phyloP scores from a whole-genome alignment of 2,329 filamentous ascomycete species.

The Fusarium temperatum region DNA sequence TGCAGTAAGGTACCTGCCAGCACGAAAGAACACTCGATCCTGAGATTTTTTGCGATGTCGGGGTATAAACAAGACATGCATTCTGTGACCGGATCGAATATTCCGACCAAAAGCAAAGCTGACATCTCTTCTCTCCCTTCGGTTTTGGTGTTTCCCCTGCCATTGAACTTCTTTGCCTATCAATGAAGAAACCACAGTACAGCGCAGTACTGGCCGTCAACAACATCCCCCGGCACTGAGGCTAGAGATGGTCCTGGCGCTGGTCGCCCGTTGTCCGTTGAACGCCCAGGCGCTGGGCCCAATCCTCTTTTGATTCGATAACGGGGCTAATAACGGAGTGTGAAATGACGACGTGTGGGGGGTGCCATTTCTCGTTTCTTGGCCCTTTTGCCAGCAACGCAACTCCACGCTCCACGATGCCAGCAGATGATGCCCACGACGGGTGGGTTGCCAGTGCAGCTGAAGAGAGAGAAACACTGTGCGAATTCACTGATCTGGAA shows the following conservation, averaged over 20 bases:
- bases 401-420: slow-evolving; percentile 26
- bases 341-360: slow-evolving; percentile 45
- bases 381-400: slow-evolving; percentile 33
- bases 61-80: slow-evolving; percentile 15
- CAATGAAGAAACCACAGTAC: not conserved
- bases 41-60: not conserved
- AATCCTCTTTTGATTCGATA: slow-evolving; percentile 42
- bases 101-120: slow-evolving; percentile 1
- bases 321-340: slow-evolving; percentile 41
- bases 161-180: not conserved
- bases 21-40: not conserved
- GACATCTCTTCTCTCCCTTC: not conserved
- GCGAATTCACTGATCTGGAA: slow-evolving; percentile 20
- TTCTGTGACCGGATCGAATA: slow-evolving; percentile 7
- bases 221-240: slow-evolving; percentile 5
- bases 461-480: slow-evolving; percentile 33
- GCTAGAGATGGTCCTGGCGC: slow-evolving; percentile 21
- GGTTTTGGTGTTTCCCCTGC: not conserved
- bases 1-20: slow-evolving; percentile 11
- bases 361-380: slow-evolving; percentile 35
- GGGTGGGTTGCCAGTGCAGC: slow-evolving; percentile 43
- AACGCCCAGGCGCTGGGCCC: slow-evolving; percentile 32
- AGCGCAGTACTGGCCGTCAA: not conserved
- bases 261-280: slow-evolving; percentile 35
- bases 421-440: slow-evolving; percentile 12